phyloP scores from a whole-genome alignment of 805 yeast species.

The Metschnikowia continentalis region DNA sequence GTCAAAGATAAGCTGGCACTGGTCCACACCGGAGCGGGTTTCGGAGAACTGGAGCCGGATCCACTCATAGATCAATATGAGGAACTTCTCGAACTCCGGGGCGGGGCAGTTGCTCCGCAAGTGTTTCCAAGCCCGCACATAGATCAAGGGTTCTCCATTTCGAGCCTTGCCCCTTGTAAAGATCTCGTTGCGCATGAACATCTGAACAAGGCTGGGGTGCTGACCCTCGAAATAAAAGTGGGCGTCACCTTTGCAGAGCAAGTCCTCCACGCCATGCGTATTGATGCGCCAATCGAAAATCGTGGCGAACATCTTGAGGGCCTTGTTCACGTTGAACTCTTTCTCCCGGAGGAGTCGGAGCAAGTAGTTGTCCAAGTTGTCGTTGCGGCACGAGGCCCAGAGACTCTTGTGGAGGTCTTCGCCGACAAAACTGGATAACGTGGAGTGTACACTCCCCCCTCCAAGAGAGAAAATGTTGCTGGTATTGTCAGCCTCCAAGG shows the following conservation, averaged over 20 bases:
- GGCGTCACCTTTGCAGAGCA: conserved; percentile 11
- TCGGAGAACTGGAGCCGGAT: conserved; percentile 7
- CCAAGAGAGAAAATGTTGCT: conserved; percentile 6
- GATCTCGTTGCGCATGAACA: conserved; percentile 7
- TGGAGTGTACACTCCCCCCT: conserved; percentile 5
- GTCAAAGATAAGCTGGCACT: conserved; percentile 11
- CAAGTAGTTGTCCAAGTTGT: conserved; percentile 9
- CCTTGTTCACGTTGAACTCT: conserved; percentile 4
- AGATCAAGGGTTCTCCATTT: conserved; percentile 7
- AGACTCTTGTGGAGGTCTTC: conserved; percentile 14
- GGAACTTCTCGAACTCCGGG: conserved; percentile 7
- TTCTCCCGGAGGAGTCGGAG: conserved; percentile 9
- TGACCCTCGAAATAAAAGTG: conserved; percentile 3
- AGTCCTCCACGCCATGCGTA: conserved; percentile 5
- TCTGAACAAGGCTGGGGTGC: conserved; percentile 3
- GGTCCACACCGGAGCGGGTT: conserved; percentile 7
- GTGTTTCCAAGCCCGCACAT: conserved; percentile 7
- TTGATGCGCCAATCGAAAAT: conserved; percentile 12
- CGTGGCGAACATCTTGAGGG: conserved; percentile 10
- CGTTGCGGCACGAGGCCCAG: conserved; percentile 12
- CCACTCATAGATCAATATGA: conserved; percentile 11
- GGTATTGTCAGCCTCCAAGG: not conserved
- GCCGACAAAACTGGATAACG: conserved; percentile 4
- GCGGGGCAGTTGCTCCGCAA: conserved; percentile 7
- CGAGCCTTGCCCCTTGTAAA: conserved; percentile 7